Evolutionary conservation across 192 early-diverging fungal genomes (phyloP).

Genomic region (Pecoramyces ruminantium): DNA sequence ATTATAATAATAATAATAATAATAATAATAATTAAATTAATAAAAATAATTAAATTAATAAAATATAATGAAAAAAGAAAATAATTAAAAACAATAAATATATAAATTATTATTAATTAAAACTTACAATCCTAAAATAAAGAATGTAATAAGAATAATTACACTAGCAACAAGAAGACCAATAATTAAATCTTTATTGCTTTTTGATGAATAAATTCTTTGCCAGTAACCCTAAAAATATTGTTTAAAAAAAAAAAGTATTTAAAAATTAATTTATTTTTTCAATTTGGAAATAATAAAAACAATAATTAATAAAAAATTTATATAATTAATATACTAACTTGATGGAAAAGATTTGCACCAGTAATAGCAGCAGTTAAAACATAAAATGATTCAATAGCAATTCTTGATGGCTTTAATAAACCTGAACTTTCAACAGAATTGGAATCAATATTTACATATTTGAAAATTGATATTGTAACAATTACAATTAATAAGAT

Average conservation of each 20-base stretch:
- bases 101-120: constrained; percentile 25
- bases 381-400: constrained; percentile 41
- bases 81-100: constrained; percentile 20
- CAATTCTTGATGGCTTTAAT: constrained; percentile 41
- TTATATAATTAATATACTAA: constrained; percentile 9
- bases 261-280: too few relatives aligned
- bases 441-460: constrained; percentile 22
- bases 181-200: constrained; percentile 35
- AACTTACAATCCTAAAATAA: not conserved
- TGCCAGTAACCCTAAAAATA: constrained; percentile 41
- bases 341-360: constrained; percentile 48
- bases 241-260: not conserved
- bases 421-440: constrained; percentile 27
- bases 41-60: too few relatives aligned
- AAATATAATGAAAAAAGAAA: too few relatives aligned
- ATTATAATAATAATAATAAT: too few relatives aligned
- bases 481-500: constrained; percentile 30
- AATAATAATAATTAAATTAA: too few relatives aligned
- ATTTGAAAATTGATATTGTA: constrained; percentile 28
- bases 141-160: not conserved
- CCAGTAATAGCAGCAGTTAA: constrained; percentile 41
- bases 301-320: not conserved
- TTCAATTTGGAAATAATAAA: too few relatives aligned
- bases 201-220: constrained; percentile 49
- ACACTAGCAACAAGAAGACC: constrained; percentile 24